A percentile compares a stretch with the other conserved stretches of the same genome.
Conservation (phyloP, 768 basidiomycete species). For the Agaricus subrufescens region DNA sequence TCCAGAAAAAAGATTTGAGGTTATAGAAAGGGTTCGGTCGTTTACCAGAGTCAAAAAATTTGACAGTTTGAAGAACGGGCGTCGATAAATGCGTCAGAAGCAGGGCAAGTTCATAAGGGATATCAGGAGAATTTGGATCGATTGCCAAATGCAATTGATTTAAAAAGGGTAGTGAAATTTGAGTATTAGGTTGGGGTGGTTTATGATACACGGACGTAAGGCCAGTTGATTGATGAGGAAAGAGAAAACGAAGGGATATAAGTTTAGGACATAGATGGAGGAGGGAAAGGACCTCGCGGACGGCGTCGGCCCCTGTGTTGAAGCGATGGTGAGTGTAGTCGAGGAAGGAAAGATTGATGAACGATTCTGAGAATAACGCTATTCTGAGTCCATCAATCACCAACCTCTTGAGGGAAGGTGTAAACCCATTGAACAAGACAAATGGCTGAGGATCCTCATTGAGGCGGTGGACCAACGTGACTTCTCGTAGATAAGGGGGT, state of each 20-base stretch:
- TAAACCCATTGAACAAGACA: constrained; percentile 53
- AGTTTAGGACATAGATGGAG: constrained; percentile 50
- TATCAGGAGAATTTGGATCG: constrained; percentile 40
- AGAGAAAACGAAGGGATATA: constrained; percentile 50
- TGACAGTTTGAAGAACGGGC: constrained; percentile 43
- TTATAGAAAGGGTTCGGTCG: constrained; percentile 36
- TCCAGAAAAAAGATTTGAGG: constrained; percentile 42
- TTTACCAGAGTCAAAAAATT: constrained; percentile 39
- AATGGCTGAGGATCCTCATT: constrained; percentile 74
- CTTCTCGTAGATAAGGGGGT: constrained; percentile 8
- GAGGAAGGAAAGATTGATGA: constrained; percentile 54
- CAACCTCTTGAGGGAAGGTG: constrained; percentile 51
- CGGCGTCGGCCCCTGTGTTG: constrained; percentile 49
- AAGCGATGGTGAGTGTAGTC: constrained; percentile 75
- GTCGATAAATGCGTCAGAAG: constrained; percentile 46
- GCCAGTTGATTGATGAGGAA: constrained; percentile 27
- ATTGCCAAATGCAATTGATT: constrained; percentile 43
- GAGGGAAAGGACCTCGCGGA: constrained; percentile 54
- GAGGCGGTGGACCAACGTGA: constrained; percentile 47
- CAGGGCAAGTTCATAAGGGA: constrained; percentile 55
- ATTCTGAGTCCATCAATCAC: constrained; percentile 64
- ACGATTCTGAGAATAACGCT: constrained; percentile 58
- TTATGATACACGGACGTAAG: constrained; percentile 20
- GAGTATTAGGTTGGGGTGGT: constrained; percentile 20
- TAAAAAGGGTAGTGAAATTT: constrained; percentile 42